phyloP scores from a whole-genome alignment of 2,329 filamentous ascomycete species.

The Tolypocladium cylindrosporum region DNA sequence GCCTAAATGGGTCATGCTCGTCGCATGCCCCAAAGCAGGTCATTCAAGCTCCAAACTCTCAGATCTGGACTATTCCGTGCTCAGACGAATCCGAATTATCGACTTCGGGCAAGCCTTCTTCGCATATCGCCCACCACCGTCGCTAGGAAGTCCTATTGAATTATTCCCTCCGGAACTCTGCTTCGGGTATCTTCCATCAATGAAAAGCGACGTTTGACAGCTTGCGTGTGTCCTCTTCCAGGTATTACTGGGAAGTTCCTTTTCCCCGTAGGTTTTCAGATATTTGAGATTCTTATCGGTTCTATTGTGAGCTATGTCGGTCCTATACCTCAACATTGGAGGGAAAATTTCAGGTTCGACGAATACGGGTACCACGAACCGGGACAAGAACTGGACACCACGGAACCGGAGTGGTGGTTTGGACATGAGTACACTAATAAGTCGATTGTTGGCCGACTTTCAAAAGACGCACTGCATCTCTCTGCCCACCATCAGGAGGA shows the following conservation, averaged over 20 bases:
- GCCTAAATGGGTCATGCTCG: not conserved
- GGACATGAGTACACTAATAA: not conserved
- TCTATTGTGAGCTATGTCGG: not conserved
- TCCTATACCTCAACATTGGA: constrained; percentile 4
- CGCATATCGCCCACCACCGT: constrained; percentile 1
- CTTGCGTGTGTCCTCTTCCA: constrained; percentile 3
- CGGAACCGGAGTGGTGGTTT: constrained; percentile 5
- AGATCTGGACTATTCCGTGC: constrained; percentile 2
- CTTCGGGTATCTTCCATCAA: constrained; percentile 3
- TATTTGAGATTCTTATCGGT: constrained; percentile 4
- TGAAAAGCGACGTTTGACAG: constrained; percentile 4
- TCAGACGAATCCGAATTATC: constrained; percentile 1
- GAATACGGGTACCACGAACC: constrained; percentile 3
- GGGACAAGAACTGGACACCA: not conserved
- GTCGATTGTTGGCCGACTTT: constrained; percentile 1
- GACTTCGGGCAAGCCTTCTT: constrained; percentile 5
- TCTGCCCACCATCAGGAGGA: not conserved
- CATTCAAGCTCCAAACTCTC: not conserved
- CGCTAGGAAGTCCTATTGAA: constrained; percentile 3
- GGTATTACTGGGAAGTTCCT: not conserved
- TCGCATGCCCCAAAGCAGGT: constrained; percentile 4
- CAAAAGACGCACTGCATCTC: constrained; percentile 1
- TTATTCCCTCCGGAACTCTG: constrained; percentile 5
- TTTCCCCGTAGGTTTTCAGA: constrained; percentile 1
- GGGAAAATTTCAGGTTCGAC: not conserved